A percentile compares a stretch with the other conserved stretches of the same genome.
Conservation (phyloP, 306 rosid genomes). For the Dryas alaskensis region DNA sequence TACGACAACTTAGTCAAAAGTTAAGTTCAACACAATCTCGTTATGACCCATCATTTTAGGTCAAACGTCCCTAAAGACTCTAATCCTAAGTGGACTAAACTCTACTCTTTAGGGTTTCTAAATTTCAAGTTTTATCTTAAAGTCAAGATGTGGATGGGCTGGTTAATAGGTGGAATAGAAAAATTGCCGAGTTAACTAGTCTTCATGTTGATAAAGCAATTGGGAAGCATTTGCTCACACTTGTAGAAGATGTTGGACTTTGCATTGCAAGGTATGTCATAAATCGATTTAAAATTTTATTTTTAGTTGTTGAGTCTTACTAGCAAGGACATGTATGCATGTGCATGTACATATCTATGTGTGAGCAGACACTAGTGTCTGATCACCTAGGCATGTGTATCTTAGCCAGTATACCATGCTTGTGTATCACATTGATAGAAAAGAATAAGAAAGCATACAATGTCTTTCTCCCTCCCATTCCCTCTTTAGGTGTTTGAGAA, state of each 20-base stretch:
- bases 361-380: background rate
- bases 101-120: no score
- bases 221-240: slow-evolving; percentile 70
- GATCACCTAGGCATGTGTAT: slow-evolving; percentile 19
- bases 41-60: no score
- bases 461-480: no score
- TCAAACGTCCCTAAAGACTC: no score
- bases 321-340: slow-evolving; percentile 4
- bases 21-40: no score
- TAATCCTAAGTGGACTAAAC: no score
- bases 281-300: background rate
- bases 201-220: slow-evolving; percentile 78
- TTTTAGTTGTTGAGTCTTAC: background rate
- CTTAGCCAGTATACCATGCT: background rate
- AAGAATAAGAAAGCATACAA: no score
- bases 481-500: background rate
- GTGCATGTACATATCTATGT: background rate
- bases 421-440: no score
- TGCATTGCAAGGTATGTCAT: slow-evolving; percentile 67
- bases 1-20: no score
- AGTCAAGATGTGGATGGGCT: slow-evolving; percentile 56
- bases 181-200: slow-evolving; percentile 87
- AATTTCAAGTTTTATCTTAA: no score
- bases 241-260: slow-evolving; percentile 79
- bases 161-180: slow-evolving; percentile 88